phyloP scores from a whole-genome alignment of 257 asterid genomes.

The Capsicum pubescens region DNA sequence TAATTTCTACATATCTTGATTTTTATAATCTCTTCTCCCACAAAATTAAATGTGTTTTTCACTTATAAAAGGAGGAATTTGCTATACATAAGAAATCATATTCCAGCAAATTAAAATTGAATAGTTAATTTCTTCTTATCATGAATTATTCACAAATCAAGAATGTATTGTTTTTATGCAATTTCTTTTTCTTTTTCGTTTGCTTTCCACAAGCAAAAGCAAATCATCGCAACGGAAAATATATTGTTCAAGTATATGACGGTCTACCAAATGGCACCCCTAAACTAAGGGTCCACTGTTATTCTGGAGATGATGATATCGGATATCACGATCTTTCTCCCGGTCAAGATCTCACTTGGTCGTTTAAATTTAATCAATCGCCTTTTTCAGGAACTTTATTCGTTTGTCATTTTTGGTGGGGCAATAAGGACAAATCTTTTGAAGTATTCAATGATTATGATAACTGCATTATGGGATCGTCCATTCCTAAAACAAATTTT shows the following conservation, averaged over 20 bases:
- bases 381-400: neutral
- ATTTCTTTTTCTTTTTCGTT: neutral
- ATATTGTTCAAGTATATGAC: neutral
- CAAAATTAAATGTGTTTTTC: neutral
- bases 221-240: neutral
- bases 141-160: neutral
- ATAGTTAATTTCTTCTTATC: neutral
- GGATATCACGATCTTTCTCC: neutral
- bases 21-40: neutral
- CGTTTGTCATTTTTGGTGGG: neutral
- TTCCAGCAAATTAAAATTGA: neutral
- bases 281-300: neutral
- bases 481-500: neutral
- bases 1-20: neutral
- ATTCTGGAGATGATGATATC: neutral
- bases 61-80: neutral
- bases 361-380: neutral
- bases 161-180: neutral
- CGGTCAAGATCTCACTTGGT: neutral
- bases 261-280: neutral
- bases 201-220: neutral
- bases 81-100: neutral
- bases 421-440: neutral
- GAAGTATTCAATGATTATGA: neutral
- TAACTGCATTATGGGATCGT: neutral